phyloP scores from a whole-genome alignment of 2,329 filamentous ascomycete species.

The Domatiomyces globalis region DNA sequence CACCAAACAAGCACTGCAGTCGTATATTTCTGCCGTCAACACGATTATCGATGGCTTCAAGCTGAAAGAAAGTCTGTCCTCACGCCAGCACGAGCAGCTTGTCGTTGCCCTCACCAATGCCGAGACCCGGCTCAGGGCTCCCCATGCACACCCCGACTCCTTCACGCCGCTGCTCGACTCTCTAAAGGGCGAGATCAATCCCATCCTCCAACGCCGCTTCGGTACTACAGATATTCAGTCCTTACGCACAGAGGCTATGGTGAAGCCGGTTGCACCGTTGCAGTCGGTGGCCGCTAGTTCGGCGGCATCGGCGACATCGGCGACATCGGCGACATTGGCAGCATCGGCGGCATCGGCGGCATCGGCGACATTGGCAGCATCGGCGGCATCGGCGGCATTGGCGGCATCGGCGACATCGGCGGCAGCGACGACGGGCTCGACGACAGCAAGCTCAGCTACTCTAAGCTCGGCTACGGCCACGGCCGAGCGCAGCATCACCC shows the following conservation, averaged over 20 bases:
- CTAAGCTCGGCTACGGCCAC: background rate
- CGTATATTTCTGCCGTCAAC: background rate
- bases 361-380: background rate
- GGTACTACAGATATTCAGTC: conserved; percentile 2
- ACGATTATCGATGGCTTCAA: background rate
- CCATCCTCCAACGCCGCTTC: conserved; percentile 22
- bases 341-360: no score
- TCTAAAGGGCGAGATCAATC: background rate
- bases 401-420: no score
- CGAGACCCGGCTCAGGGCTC: background rate
- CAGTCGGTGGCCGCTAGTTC: background rate
- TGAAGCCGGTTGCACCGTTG: background rate
- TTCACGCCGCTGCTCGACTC: background rate
- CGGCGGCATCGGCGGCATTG: background rate
- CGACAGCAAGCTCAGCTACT: no score
- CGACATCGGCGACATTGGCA: background rate
- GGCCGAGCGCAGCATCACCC: background rate
- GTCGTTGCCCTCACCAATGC: background rate
- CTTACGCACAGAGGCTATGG: background rate
- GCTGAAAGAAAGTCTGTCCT: background rate
- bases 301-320: background rate
- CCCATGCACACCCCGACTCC: background rate
- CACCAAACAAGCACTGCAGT: background rate
- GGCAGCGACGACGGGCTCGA: background rate
- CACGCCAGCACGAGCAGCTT: background rate